phyloP scores from a whole-genome alignment of 164 flowering plant species.

The Annona squamosa region DNA sequence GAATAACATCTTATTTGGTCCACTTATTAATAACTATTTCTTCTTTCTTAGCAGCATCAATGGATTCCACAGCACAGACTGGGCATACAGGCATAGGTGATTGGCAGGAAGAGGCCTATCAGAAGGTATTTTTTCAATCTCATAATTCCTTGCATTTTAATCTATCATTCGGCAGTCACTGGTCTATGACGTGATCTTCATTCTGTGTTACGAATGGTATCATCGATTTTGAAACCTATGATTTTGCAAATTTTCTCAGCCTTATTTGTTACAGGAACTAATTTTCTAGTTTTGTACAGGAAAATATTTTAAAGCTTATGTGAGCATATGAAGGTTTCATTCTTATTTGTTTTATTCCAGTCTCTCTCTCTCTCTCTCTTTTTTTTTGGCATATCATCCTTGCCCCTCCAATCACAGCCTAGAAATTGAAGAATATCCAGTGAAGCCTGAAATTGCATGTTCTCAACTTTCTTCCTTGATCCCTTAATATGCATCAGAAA shows the following conservation, averaged over 20 bases:
- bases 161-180: background rate
- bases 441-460: no score
- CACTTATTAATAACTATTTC: background rate
- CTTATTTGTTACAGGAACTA: background rate
- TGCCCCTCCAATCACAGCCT: no score
- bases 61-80: slow-evolving; percentile 59
- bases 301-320: no score
- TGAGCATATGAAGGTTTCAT: no score
- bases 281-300: no score
- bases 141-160: background rate
- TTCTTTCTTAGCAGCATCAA: slow-evolving; percentile 43
- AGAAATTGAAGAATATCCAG: no score
- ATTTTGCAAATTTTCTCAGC: background rate
- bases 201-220: no score
- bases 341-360: background rate
- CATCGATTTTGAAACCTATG: background rate
- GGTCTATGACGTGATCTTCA: background rate
- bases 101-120: slow-evolving; percentile 76
- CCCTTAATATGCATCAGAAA: no score
- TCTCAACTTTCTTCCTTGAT: no score
- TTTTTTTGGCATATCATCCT: no score
- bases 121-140: slow-evolving; percentile 43
- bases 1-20: background rate
- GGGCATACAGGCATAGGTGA: slow-evolving; percentile 50
- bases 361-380: no score